phyloP scores from a whole-genome alignment of 2,329 filamentous ascomycete species.

The Talaromyces sp. region DNA sequence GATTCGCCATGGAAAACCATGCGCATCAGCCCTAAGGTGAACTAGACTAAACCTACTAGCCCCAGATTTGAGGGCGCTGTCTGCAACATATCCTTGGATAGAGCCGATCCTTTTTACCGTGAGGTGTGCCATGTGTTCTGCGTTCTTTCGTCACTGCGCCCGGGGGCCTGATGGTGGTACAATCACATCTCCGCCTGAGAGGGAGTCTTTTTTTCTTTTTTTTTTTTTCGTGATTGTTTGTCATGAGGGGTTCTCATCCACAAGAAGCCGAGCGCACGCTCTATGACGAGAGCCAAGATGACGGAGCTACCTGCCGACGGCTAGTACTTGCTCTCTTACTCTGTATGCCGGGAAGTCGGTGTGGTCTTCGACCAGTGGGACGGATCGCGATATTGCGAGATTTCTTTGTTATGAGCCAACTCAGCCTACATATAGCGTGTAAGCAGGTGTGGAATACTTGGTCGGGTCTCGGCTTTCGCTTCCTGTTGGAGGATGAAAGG shows the following conservation, averaged over 20 bases:
- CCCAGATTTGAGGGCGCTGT: not conserved
- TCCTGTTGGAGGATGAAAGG: not conserved
- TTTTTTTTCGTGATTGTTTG: not conserved
- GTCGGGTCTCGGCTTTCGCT: constrained; percentile 8
- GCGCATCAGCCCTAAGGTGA: not conserved
- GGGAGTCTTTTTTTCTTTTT: no score
- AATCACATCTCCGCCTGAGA: not conserved
- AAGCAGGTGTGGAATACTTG: not conserved
- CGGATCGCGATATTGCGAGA: not conserved
- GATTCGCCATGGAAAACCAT: not conserved
- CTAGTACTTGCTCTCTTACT: not conserved
- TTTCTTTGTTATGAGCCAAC: not conserved
- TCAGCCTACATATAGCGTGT: not conserved
- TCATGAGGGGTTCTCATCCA: constrained; percentile 2
- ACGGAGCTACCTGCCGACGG: not conserved
- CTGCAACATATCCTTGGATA: not conserved
- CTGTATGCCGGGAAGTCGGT: constrained; percentile 1
- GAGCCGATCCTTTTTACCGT: not conserved
- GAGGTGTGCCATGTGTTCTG: constrained; percentile 3
- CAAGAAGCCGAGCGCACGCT: not conserved
- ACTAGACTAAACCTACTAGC: not conserved
- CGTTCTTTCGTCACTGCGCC: not conserved
- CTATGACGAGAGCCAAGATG: constrained; percentile 20
- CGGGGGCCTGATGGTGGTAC: not conserved
- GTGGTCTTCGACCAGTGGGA: not conserved